Base-by-base conservation (phyloP, 176 grass and related monocot species). In the Thinopyrum elongatum region DNA sequence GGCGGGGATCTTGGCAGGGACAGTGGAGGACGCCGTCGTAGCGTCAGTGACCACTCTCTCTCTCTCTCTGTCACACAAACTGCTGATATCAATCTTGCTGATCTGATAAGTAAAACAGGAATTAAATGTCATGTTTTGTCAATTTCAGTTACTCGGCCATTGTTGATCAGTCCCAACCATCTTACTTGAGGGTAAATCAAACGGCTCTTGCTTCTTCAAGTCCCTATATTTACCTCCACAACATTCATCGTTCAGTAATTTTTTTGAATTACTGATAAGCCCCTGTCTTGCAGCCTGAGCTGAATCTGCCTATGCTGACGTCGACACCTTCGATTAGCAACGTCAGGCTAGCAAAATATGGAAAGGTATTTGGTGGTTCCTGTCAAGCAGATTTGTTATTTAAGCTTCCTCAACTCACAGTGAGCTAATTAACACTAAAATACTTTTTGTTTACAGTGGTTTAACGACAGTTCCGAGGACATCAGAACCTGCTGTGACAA, bases 281-380 rank as follows among this genome's bases (percentile, higher is more conserved):
- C 19, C 2, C 17, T 75, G 19, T 5, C 34, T 36, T 84, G 64
- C 90, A 99, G 97, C 88, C 94, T 74, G 89, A 94, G 73, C 65
- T 99, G 87, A 99, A 97, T 77, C 78, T 99, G 27, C 94, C 97
- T 36, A 74, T 91, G 23, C 83, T 99, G 28, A 72, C 81, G n/a
- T 90, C 87, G 3, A 91, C 87, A 6, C 76, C 39, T 7, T 92
- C 92, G 21, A 93, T 99, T 21, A 90, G 27, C 11, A 91, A 92
- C 69, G 85, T 97, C 87, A 99, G 91, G 71, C 87, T 99, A 21
- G 97, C 94, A 41, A 99, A 92, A 88, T 99, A 82, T 86, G 90
- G 65, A 35, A 93, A 99, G 92, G 97, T 44, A 41, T 30, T 7
- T 2, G 12, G 29, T 70, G 34, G 17, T 0, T 51, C 26, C 3